Conservation (phyloP, 768 basidiomycete species). For the Agrocybe pediades region DNA sequence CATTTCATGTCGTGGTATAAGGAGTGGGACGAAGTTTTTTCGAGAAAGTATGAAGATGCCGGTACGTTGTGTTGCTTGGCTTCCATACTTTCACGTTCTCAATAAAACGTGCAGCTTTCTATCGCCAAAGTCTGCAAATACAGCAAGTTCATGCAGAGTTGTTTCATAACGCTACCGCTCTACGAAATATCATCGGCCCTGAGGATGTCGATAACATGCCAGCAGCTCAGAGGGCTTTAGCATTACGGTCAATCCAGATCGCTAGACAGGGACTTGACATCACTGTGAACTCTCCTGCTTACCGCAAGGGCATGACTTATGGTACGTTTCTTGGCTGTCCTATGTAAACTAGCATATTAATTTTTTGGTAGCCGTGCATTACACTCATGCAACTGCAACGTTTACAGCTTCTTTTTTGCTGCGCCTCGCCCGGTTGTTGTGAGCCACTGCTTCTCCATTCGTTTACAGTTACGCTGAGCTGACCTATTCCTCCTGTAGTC, state of each 20-base stretch:
- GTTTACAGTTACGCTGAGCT: not conserved
- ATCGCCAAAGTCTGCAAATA: slow-evolving; percentile 84
- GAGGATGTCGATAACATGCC: slow-evolving; percentile 89
- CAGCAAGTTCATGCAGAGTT: slow-evolving; percentile 87
- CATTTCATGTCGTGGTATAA: slow-evolving; percentile 85
- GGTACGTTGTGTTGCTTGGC: slow-evolving; percentile 40
- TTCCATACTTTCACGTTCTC: not conserved
- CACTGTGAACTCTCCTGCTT: slow-evolving; percentile 80
- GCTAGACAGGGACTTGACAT: slow-evolving; percentile 82
- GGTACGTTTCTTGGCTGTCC: slow-evolving; percentile 41
- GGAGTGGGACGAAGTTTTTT: slow-evolving; percentile 78
- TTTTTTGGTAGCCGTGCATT: slow-evolving; percentile 68
- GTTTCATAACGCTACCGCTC: slow-evolving; percentile 82
- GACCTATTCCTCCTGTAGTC: slow-evolving; percentile 46
- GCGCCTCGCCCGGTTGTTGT: slow-evolving; percentile 87
- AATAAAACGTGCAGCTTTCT: slow-evolving; percentile 59
- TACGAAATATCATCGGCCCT: slow-evolving; percentile 81
- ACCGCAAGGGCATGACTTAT: slow-evolving; percentile 91
- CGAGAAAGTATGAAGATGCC: slow-evolving; percentile 81
- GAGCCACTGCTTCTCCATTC: slow-evolving; percentile 28
- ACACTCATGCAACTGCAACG: slow-evolving; percentile 90
- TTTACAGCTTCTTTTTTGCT: slow-evolving; percentile 91
- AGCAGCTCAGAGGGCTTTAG: slow-evolving; percentile 72
- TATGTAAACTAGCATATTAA: not conserved
- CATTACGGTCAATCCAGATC: slow-evolving; percentile 80